Percentiles rank a stretch among this genome's conserved stretches.
Conservation (phyloP, 2,329 filamentous ascomycete genomes). For the Scytalidium lignicola region DNA sequence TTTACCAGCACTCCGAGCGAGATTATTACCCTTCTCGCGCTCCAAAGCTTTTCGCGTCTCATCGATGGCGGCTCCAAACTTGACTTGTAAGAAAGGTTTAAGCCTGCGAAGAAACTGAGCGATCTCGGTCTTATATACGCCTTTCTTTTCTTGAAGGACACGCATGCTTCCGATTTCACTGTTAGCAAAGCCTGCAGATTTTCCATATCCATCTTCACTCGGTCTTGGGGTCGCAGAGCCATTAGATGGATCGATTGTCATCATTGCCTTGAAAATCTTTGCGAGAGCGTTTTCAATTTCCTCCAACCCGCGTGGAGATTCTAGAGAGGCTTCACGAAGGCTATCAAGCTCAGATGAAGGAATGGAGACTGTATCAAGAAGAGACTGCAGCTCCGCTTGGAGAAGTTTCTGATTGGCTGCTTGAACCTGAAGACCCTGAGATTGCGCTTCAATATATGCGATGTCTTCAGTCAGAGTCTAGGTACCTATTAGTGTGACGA, state of each 20-base stretch:
- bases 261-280: constrained; percentile 84
- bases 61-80: constrained; percentile 71
- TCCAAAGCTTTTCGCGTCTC: constrained; percentile 60
- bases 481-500: constrained; percentile 13
- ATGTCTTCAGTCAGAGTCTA: constrained; percentile 94
- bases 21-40: constrained; percentile 42
- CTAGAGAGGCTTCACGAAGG: constrained; percentile 67
- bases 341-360: constrained; percentile 70
- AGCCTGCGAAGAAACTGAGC: constrained; percentile 72
- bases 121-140: constrained; percentile 77
- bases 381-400: constrained; percentile 75
- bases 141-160: constrained; percentile 89
- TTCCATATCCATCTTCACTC: constrained; percentile 32
- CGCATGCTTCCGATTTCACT: constrained; percentile 72
- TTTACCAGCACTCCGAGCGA: constrained; percentile 41
- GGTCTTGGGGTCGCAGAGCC: constrained; percentile 38
- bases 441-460: constrained; percentile 94
- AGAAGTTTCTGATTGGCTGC: constrained; percentile 94
- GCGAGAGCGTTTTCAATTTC: constrained; percentile 75
- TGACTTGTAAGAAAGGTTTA: constrained; percentile 73
- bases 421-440: constrained; percentile 93
- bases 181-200: constrained; percentile 40
- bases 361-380: constrained; percentile 90
- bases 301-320: constrained; percentile 63
- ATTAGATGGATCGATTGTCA: constrained; percentile 83